Conservation (phyloP, 106 monocot genomes). For the Ottelia alismoides region DNA sequence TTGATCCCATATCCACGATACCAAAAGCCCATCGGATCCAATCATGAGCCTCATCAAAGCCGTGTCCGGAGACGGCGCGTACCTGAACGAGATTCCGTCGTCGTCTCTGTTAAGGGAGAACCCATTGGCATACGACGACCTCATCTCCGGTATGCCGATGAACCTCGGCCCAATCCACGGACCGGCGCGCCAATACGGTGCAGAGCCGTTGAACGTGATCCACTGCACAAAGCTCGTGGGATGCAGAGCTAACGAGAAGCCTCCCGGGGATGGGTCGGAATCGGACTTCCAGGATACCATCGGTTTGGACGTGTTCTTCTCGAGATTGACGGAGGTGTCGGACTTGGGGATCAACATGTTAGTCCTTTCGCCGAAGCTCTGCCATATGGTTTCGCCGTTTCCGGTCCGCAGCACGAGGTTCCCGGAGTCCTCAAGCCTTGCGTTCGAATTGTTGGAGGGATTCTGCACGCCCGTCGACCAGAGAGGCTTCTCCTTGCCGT, state of each 20-base stretch:
- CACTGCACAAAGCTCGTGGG: background rate
- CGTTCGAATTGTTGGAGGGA: background rate
- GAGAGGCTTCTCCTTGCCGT: background rate
- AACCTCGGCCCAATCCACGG: constrained; percentile 11
- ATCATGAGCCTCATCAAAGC: background rate
- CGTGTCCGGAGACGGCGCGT: background rate
- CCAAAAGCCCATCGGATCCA: background rate
- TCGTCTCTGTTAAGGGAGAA: background rate
- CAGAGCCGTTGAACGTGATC: background rate
- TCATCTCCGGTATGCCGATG: constrained; percentile 5
- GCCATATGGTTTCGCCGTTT: constrained; percentile 6
- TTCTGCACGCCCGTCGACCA: background rate
- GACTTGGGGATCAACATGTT: constrained; percentile 14
- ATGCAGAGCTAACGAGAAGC: constrained; percentile 1
- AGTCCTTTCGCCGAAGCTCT: constrained; percentile 30
- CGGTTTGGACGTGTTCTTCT: background rate
- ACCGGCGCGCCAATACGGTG: constrained; percentile 6
- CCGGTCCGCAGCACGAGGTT: background rate
- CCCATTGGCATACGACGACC: background rate
- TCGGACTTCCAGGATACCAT: constrained; percentile 10
- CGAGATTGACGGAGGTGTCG: background rate
- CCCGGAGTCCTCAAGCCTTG: constrained; percentile 1
- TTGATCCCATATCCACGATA: background rate
- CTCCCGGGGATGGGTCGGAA: constrained; percentile 18
- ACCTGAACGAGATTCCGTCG: background rate